phyloP scores from a whole-genome alignment of 352 stramenopile species.

The Pythium brachiatum region DNA sequence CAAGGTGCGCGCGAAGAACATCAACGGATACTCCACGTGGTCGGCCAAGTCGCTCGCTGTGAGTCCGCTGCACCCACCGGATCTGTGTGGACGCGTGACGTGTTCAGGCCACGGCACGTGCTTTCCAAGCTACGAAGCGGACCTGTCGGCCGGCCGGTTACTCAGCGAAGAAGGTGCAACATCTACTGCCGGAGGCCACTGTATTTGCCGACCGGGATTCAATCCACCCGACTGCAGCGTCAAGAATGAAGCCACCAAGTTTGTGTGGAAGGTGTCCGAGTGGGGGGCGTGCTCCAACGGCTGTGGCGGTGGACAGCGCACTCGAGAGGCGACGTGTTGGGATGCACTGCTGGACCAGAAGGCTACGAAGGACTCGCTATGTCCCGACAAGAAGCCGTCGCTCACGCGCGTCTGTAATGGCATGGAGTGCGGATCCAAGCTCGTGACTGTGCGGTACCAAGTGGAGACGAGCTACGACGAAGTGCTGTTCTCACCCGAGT shows the following conservation, averaged over 20 bases:
- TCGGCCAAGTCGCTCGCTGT: slow-evolving; percentile 70
- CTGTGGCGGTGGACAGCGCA: slow-evolving; percentile 57
- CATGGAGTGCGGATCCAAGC: slow-evolving; percentile 72
- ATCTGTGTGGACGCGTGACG: slow-evolving; percentile 58
- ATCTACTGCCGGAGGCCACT: slow-evolving; percentile 31
- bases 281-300: slow-evolving; percentile 60
- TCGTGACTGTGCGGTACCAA: slow-evolving; percentile 62
- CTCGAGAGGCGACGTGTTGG: slow-evolving; percentile 40
- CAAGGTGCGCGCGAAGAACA: slow-evolving; percentile 65
- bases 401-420: slow-evolving; percentile 69
- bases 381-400: slow-evolving; percentile 42
- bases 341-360: slow-evolving; percentile 29
- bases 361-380: slow-evolving; percentile 30
- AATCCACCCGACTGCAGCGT: slow-evolving; percentile 64
- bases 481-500: slow-evolving; percentile 55
- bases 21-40: slow-evolving; percentile 63
- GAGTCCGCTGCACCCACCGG: slow-evolving; percentile 63
- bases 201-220: slow-evolving; percentile 63
- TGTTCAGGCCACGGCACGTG: slow-evolving; percentile 67
- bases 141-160: not conserved
- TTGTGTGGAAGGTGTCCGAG: slow-evolving; percentile 51
- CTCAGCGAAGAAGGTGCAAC: not conserved
- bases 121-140: slow-evolving; percentile 59
- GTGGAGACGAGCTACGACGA: slow-evolving; percentile 79
- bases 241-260: slow-evolving; percentile 35